Evolutionary conservation across 768 basidiomycete species (phyloP), one percentile per base, ranked within the genome.

Genomic region (Neoboletus subvelutipes): DNA sequence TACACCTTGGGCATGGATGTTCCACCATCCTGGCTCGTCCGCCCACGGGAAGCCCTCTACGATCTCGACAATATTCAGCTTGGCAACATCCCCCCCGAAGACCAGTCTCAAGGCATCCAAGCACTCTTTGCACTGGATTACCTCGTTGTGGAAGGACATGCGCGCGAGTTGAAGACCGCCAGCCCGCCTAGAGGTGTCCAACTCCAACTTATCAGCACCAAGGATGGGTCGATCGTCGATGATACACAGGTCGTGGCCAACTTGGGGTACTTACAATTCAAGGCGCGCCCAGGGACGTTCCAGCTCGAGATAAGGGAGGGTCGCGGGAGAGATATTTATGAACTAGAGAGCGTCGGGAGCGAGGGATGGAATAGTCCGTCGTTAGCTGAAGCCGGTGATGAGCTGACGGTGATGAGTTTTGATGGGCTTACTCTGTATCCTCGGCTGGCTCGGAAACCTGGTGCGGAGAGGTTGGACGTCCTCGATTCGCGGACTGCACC

Each of bases 51-150:
- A 66, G 89, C 95, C 0, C 77, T 87, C 1, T 92, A 97, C 62
- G 96, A 99, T 69, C 83, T 98, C 28, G 96, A 99, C 75, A 99
- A 99, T 71, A 88, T 99, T 56, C 90, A 94, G 45, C 82, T 98
- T 8, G 80, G 79, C 12, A 80, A 81, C 43, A 78, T 96, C 3
- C 75, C 82, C 1, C 75, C 78, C 0, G 77, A 80, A 41, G 87
- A 89, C 43, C 75, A 77, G 17, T 58, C 57, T 0, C 55, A 60
- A 4, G 85, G 87, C 6, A 76, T 95, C 4, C 82, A 90, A 42
- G 90, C 91, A 0, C 74, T 90, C 45, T 97, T 94, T 75, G 85
- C 86, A 50, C 85, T 98, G 7, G 94, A 98, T 64, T 89, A 93
- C 61, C 81, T 99, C 22, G 85, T 98, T 48, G 82, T 98, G 43